A percentile compares a stretch with the other conserved stretches of the same genome.
phyloP scores from a whole-genome alignment of 306 rosid genomes.

The Cucurbita argyrosperma region DNA sequence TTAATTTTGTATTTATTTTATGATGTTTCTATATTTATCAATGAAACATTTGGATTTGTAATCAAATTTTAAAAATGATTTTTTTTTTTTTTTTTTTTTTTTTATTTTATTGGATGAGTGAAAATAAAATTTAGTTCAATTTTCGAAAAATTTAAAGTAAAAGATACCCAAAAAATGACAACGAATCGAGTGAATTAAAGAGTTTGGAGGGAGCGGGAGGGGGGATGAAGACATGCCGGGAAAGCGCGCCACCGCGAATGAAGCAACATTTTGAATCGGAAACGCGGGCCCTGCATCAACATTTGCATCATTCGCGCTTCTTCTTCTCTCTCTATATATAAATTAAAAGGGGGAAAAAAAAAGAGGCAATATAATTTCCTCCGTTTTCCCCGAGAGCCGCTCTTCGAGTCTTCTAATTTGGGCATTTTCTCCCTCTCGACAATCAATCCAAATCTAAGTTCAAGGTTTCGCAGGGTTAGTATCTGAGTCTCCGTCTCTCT shows the following conservation, averaged over 20 bases:
- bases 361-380: not conserved
- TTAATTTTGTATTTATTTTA: no score
- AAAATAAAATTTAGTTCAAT: no score
- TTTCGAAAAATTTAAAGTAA: no score
- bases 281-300: slow-evolving; percentile 1
- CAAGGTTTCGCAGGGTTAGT: not conserved
- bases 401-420: not conserved
- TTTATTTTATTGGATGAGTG: no score
- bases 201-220: not conserved
- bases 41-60: no score
- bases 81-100: no score
- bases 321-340: not conserved
- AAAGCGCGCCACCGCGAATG: slow-evolving; percentile 4
- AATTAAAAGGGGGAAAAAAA: not conserved
- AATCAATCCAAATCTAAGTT: not conserved
- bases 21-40: no score
- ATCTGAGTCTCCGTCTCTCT: not conserved
- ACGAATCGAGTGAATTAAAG: no score
- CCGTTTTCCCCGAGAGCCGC: not conserved
- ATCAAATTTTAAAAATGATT: no score
- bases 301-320: not conserved
- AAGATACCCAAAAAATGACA: no score
- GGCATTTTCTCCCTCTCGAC: not conserved
- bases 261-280: not conserved
- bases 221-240: not conserved